phyloP scores from a whole-genome alignment of 106 monocot species.

The Acorus gramineus region DNA sequence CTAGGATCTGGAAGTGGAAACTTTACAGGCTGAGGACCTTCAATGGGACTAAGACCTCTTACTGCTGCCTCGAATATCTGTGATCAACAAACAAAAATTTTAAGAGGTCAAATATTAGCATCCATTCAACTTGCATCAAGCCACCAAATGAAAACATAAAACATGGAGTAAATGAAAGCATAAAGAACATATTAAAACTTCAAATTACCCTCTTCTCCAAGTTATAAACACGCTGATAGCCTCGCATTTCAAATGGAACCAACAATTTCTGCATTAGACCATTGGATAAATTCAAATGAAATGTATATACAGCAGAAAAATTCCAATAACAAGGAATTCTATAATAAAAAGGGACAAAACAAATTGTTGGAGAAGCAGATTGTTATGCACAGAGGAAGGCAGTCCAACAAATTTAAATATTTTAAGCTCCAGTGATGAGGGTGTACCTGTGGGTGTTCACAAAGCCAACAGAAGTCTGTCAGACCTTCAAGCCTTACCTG shows the following conservation, averaged over 20 bases:
- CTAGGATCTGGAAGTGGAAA: conserved; percentile 68
- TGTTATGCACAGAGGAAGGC: too few species aligned
- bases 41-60: conserved; percentile 48
- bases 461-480: conserved; percentile 89
- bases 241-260: conserved; percentile 89
- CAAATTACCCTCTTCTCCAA: conserved; percentile 54
- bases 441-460: conserved; percentile 71
- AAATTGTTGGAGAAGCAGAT: too few species aligned
- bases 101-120: too few species aligned
- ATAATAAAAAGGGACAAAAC: neutral
- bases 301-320: neutral
- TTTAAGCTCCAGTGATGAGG: too few species aligned
- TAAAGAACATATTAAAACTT: neutral
- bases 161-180: neutral
- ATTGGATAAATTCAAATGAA: neutral
- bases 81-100: too few species aligned
- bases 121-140: too few species aligned
- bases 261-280: conserved; percentile 47
- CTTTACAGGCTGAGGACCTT: conserved; percentile 64
- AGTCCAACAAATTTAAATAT: too few species aligned
- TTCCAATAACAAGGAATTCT: neutral
- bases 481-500: conserved; percentile 83
- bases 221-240: conserved; percentile 80
- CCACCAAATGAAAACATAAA: neutral
- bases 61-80: conserved; percentile 76